phyloP scores from a whole-genome alignment of 2,329 filamentous ascomycete genomes.

The Cryphonectria parasitica region DNA sequence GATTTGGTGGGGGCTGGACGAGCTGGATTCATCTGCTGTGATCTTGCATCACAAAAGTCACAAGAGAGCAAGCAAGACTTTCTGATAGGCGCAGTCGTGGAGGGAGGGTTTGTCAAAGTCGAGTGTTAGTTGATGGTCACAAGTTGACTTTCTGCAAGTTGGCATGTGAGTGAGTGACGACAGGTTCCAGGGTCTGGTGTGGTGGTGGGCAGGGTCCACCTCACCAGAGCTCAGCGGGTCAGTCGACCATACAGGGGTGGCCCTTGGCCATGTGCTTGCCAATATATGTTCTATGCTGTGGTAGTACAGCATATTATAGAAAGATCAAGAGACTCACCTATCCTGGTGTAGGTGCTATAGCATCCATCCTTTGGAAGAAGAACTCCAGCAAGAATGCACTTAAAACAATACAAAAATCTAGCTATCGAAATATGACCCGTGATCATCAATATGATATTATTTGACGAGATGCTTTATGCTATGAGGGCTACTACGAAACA shows the following conservation, averaged over 20 bases:
- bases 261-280: background rate
- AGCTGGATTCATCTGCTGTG: background rate
- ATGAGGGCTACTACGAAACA: no score
- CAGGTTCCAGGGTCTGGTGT: conserved; percentile 1
- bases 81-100: background rate
- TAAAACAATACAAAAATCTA: no score
- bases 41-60: background rate
- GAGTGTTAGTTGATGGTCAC: background rate
- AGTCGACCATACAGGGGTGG: background rate
- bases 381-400: no score
- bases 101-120: background rate
- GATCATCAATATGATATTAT: no score
- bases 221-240: background rate
- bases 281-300: no score
- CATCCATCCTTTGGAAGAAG: no score
- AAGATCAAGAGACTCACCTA: no score
- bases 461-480: no score
- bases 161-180: conserved; percentile 13
- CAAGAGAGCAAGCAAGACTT: background rate
- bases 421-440: no score
- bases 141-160: conserved; percentile 1
- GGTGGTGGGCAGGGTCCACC: conserved; percentile 4
- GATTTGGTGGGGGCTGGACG: background rate
- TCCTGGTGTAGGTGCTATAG: background rate
- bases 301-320: background rate